Percentiles rank a stretch among this genome's conserved stretches.
These are phyloP conservation scores for Parascedosporium putredinis DNA, from an alignment of 2,329 filamentous ascomycete species.

Conservation along the genomic window DNA sequence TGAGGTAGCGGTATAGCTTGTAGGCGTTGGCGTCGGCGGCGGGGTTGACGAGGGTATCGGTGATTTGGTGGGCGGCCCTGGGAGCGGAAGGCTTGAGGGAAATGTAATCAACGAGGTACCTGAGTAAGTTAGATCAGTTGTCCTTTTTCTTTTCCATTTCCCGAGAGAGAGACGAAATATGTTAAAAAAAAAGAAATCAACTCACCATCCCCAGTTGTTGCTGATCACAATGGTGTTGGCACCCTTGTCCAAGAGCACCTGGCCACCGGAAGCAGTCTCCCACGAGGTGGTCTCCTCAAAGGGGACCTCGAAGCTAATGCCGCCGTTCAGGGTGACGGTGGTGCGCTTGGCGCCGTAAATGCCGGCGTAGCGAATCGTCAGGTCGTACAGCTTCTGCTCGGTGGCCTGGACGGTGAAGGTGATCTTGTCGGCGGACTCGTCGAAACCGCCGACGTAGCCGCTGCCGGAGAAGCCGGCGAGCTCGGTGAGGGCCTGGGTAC, in stretches of 20 bases:
- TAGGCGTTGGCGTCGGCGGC: constrained; percentile 25
- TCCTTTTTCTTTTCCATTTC: neutral
- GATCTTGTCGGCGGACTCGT: constrained; percentile 28
- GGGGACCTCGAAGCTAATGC: constrained; percentile 28
- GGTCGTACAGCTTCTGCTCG: constrained; percentile 28
- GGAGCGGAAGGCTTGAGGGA: constrained; percentile 23
- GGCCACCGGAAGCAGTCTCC: constrained; percentile 28
- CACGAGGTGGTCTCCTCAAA: constrained; percentile 27
- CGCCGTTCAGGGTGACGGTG: constrained; percentile 30
- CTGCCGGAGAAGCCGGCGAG: constrained; percentile 27
- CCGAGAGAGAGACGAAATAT: no score
- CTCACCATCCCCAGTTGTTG: constrained; percentile 37
- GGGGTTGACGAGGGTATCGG: constrained; percentile 24
- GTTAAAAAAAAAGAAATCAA: neutral
- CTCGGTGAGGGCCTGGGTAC: constrained; percentile 27
- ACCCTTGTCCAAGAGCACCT: constrained; percentile 31
- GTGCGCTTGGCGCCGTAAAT: constrained; percentile 36
- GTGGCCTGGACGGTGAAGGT: constrained; percentile 29
- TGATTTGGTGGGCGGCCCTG: constrained; percentile 28
- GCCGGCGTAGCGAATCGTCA: constrained; percentile 31
- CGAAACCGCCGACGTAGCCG: constrained; percentile 37
- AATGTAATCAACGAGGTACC: constrained; percentile 34
- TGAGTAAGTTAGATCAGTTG: constrained; percentile 3
- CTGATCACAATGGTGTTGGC: constrained; percentile 33
- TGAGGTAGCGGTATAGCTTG: constrained; percentile 29